These are phyloP conservation scores for Macrophomina pseudophaseolina DNA, from an alignment of 2,329 filamentous ascomycete species.

Conservation along the genomic window DNA sequence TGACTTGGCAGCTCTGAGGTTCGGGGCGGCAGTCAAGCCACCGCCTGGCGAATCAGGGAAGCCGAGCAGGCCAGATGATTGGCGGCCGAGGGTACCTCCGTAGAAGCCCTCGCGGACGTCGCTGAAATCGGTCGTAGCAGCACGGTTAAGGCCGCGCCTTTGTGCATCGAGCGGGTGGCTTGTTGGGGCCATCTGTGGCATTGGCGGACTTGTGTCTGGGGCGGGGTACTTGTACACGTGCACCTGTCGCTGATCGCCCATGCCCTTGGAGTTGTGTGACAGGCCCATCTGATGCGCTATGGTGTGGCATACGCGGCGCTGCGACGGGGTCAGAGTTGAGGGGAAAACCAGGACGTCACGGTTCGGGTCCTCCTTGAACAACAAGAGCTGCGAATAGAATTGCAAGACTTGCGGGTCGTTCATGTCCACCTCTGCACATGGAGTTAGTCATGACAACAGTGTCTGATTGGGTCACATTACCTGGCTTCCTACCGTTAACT, in stretches of 20 bases:
- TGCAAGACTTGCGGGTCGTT: conserved; percentile 88
- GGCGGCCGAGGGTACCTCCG: conserved; percentile 75
- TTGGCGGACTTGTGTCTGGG: conserved; percentile 64
- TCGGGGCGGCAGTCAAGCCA: conserved; percentile 71
- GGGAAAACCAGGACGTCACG: conserved; percentile 87
- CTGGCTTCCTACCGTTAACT: conserved; percentile 63
- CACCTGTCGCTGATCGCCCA: conserved; percentile 85
- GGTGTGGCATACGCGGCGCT: conserved; percentile 90
- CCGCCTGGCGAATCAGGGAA: conserved; percentile 72
- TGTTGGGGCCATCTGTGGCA: conserved; percentile 62
- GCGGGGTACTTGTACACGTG: conserved; percentile 79
- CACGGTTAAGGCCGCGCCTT: conserved; percentile 84
- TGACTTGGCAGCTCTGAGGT: conserved; percentile 91
- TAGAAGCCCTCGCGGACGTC: conserved; percentile 78
- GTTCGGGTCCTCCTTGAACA: conserved; percentile 81
- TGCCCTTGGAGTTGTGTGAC: conserved; percentile 87
- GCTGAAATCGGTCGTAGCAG: conserved; percentile 96
- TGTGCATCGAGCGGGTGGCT: conserved; percentile 76
- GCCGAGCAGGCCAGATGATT: conserved; percentile 80
- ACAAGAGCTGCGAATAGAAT: conserved; percentile 86
- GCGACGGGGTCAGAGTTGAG: conserved; percentile 76
- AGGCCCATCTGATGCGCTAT: conserved; percentile 94
- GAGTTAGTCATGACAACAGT: conserved; percentile 30
- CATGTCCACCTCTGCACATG: conserved; percentile 72
- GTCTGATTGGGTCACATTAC: conserved; percentile 42